phyloP scores from a whole-genome alignment of 306 rosid genomes.

The Trifolium fragiferum region DNA sequence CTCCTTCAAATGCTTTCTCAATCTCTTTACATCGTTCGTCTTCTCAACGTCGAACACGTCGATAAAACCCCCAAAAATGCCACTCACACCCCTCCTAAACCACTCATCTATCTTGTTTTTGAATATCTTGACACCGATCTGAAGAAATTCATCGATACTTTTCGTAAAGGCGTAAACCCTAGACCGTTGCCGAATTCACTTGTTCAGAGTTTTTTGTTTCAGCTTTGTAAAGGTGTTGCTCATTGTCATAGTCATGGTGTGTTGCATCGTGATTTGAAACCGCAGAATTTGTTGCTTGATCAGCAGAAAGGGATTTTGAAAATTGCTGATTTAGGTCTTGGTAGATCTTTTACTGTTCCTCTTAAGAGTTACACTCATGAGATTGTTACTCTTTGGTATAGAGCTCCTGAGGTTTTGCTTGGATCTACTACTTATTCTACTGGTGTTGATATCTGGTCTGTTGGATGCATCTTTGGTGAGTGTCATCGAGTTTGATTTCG shows the following conservation, averaged over 20 bases:
- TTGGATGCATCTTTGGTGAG: conserved; percentile 86
- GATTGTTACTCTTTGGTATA: conserved; percentile 95
- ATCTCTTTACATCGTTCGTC: conserved; percentile 86
- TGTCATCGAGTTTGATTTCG: not conserved
- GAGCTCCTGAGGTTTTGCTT: conserved; percentile 93
- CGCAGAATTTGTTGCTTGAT: conserved; percentile 89
- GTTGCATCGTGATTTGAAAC: conserved; percentile 90
- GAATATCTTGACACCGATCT: conserved; percentile 94
- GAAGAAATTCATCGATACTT: conserved; percentile 86
- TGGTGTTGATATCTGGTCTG: conserved; percentile 96
- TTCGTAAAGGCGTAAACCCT: conserved; percentile 72
- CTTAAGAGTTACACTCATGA: conserved; percentile 95
- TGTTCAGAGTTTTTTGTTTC: conserved; percentile 83
- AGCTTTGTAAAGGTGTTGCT: conserved; percentile 89
- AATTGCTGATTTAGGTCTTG: conserved; percentile 94
- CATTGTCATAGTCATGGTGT: conserved; percentile 97
- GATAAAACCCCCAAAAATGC: conserved; percentile 38
- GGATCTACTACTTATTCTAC: conserved; percentile 93
- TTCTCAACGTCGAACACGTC: conserved; percentile 78
- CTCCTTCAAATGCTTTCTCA: conserved; percentile 93
- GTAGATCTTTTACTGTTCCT: conserved; percentile 91
- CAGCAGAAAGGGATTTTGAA: conserved; percentile 75
- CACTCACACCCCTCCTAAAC: conserved; percentile 46
- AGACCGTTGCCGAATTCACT: conserved; percentile 56
- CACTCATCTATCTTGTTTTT: conserved; percentile 84